Conservation (phyloP, 306 rosid species). For the Comarum palustre region DNA sequence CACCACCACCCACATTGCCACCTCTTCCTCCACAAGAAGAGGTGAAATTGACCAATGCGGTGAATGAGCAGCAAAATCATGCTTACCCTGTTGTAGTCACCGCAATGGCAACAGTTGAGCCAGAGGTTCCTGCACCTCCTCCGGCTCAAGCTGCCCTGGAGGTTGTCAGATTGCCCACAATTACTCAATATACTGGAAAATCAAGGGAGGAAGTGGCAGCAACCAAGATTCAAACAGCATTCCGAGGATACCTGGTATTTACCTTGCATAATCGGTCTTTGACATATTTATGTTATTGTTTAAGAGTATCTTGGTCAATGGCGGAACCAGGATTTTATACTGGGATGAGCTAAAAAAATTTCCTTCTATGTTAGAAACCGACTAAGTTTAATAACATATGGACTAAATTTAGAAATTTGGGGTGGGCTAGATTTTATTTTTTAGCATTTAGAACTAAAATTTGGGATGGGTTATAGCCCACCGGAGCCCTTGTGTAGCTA, state of each 20-base stretch:
- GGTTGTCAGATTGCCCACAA: slow-evolving; percentile 30
- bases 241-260: slow-evolving; percentile 88
- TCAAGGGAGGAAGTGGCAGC: slow-evolving; percentile 76
- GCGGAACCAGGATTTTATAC: no score
- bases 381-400: no score
- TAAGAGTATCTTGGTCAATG: neutral
- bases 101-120: slow-evolving; percentile 27
- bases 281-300: neutral
- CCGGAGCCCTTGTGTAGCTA: no score
- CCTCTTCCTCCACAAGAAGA: slow-evolving; percentile 60
- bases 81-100: slow-evolving; percentile 45
- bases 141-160: slow-evolving; percentile 38
- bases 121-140: slow-evolving; percentile 40
- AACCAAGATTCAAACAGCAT: slow-evolving; percentile 84
- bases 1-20: slow-evolving; percentile 40
- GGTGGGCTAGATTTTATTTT: no score
- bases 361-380: no score
- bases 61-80: slow-evolving; percentile 43
- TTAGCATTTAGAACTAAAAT: no score
- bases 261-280: neutral
- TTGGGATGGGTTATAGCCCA: no score
- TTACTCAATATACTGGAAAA: slow-evolving; percentile 53
- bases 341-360: no score
- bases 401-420: no score
- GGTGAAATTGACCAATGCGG: slow-evolving; percentile 42